A percentile compares a stretch with the other conserved stretches of the same genome.
Conservation (phyloP, 2,329 filamentous ascomycete genomes). For the Dichotomopilus funicola region DNA sequence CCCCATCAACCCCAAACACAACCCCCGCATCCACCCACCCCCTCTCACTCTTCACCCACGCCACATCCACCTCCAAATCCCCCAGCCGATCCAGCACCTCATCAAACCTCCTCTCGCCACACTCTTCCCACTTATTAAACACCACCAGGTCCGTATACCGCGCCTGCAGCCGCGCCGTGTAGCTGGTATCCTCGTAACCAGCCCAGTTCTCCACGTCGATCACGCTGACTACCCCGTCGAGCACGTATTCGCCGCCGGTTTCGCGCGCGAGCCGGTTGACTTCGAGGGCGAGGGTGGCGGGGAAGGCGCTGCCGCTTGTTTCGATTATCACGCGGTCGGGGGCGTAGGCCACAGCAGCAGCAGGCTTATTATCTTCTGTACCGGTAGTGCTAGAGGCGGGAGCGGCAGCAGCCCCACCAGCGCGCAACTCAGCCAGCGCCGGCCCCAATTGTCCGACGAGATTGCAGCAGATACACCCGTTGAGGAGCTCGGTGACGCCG, state of each 20-base stretch:
- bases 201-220: slow-evolving; percentile 94
- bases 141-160: slow-evolving; percentile 85
- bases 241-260: slow-evolving; percentile 57
- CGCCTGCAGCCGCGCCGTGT: slow-evolving; percentile 82
- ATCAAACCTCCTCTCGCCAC: slow-evolving; percentile 68
- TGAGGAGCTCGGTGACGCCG: slow-evolving; percentile 86
- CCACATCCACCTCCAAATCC: slow-evolving; percentile 71
- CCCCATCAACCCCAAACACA: slow-evolving; percentile 81
- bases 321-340: slow-evolving; percentile 92
- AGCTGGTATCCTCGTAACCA: slow-evolving; percentile 85
- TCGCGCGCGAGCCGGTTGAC: slow-evolving; percentile 73
- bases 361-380: too few species aligned
- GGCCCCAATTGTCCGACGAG: slow-evolving; percentile 84
- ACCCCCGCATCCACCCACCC: slow-evolving; percentile 73
- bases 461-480: slow-evolving; percentile 98
- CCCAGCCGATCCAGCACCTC: slow-evolving; percentile 71
- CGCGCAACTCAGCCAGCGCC: slow-evolving; percentile 68
- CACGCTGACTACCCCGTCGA: slow-evolving; percentile 85
- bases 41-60: slow-evolving; percentile 77
- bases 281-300: slow-evolving; percentile 84
- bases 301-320: slow-evolving; percentile 82
- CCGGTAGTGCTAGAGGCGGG: too few species aligned
- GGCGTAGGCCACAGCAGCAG: neutral
- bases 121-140: slow-evolving; percentile 86
- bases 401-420: slow-evolving; percentile 29